Conservation (phyloP, 495 filamentous ascomycete species). For the Darksidea phi region DNA sequence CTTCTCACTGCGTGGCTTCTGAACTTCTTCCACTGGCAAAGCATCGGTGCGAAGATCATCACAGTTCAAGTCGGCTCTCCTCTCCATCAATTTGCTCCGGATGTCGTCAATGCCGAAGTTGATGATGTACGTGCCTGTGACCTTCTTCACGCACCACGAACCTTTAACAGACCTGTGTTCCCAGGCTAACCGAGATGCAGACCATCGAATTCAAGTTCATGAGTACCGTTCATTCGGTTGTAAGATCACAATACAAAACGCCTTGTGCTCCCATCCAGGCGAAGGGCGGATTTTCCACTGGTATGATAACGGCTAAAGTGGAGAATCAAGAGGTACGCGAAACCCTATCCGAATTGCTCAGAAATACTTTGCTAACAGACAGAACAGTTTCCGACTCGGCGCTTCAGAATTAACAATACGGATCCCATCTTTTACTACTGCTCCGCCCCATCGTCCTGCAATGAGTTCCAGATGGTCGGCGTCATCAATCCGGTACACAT, state of each 20-base stretch:
- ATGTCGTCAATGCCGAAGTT: no score
- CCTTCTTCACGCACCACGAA: no score
- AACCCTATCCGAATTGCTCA: background rate
- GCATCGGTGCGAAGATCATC: no score
- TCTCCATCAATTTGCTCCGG: no score
- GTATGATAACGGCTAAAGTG: background rate
- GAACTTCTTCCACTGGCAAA: no score
- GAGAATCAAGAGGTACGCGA: background rate
- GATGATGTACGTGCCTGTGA: no score
- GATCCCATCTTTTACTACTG: conserved; percentile 63
- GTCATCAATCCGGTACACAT: conserved; percentile 44
- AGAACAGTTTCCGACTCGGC: conserved; percentile 41
- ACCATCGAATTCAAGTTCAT: conserved; percentile 56
- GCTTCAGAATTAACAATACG: conserved; percentile 55
- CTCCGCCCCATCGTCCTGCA: conserved; percentile 47
- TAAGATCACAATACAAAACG: conserved; percentile 9
- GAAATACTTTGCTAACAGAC: conserved; percentile 2
- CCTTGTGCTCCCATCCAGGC: conserved; percentile 61
- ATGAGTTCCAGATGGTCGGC: conserved; percentile 46
- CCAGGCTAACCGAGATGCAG: conserved; percentile 12
- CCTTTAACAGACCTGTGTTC: background rate
- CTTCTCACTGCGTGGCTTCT: no score
- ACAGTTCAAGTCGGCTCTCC: no score
- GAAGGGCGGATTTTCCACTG: conserved; percentile 38
- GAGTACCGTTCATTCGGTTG: conserved; percentile 26